These are phyloP conservation scores for Fusarium falciforme DNA, from an alignment of 2,329 filamentous ascomycete species.

Conservation along the genomic window DNA sequence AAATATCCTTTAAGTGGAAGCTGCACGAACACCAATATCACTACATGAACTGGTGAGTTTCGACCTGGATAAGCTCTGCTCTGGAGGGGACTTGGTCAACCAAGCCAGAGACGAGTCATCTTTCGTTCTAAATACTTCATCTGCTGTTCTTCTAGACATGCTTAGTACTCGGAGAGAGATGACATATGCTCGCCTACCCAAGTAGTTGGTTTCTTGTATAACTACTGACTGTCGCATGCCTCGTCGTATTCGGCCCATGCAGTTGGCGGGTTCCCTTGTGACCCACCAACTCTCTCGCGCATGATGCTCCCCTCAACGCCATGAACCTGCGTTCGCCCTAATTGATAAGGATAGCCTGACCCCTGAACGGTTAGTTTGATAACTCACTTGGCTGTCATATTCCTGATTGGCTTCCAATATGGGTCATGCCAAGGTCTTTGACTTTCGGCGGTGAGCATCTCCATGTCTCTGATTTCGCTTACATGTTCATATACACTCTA, in stretches of 20 bases:
- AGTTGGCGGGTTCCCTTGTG: not conserved
- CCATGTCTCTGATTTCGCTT: not conserved
- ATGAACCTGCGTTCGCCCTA: constrained; percentile 1
- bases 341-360: not conserved
- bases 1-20: not conserved
- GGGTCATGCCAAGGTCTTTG: not conserved
- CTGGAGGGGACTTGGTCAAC: not conserved
- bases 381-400: not conserved
- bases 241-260: not conserved
- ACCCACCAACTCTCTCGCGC: constrained; percentile 15
- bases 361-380: not conserved
- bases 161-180: not conserved
- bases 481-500: not conserved
- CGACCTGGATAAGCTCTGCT: not conserved
- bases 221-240: not conserved
- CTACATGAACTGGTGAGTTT: not conserved
- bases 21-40: not conserved
- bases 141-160: not conserved
- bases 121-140: not conserved
- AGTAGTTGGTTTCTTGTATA: not conserved
- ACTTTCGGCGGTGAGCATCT: not conserved
- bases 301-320: constrained; percentile 16
- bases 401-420: not conserved
- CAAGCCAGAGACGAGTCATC: not conserved
- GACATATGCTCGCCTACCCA: not conserved